Conservation (phyloP, 768 basidiomycete species). For the Amanita fuliginea region DNA sequence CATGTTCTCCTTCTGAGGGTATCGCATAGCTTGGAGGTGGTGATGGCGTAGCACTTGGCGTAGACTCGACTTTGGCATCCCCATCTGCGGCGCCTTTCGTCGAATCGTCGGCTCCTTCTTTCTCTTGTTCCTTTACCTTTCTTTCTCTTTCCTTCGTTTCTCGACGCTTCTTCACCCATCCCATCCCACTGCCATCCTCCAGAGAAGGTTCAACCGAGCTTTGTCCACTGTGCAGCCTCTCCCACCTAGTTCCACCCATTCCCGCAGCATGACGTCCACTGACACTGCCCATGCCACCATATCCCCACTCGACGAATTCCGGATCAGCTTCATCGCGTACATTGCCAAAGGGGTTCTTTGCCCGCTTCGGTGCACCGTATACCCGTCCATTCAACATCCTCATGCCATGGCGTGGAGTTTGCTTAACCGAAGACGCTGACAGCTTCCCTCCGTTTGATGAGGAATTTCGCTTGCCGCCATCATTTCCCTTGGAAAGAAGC, state of each 20-base stretch:
- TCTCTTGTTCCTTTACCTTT: constrained; percentile 17
- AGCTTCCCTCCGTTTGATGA: constrained; percentile 6
- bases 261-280: constrained; percentile 27
- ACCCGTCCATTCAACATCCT: constrained; percentile 82
- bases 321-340: constrained; percentile 53
- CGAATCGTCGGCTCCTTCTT: background rate
- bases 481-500: background rate
- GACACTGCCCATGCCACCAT: constrained; percentile 72
- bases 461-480: constrained; percentile 5
- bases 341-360: constrained; percentile 49
- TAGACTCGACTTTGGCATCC: background rate
- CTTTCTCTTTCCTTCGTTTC: constrained; percentile 45
- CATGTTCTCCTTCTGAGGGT: constrained; percentile 16
- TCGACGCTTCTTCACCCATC: constrained; percentile 61
- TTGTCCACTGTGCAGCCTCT: constrained; percentile 20
- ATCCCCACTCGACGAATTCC: constrained; percentile 90
- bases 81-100: background rate
- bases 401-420: constrained; percentile 27
- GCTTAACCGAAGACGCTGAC: constrained; percentile 4
- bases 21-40: background rate
- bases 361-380: constrained; percentile 44
- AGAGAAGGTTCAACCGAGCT: constrained; percentile 3
- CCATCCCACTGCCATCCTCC: constrained; percentile 83
- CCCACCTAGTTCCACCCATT: constrained; percentile 21
- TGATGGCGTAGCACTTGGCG: background rate